A percentile compares a stretch with the other conserved stretches of the same genome.
Conservation (phyloP, 2,329 filamentous ascomycete species). For the Penicillium expansum region DNA sequence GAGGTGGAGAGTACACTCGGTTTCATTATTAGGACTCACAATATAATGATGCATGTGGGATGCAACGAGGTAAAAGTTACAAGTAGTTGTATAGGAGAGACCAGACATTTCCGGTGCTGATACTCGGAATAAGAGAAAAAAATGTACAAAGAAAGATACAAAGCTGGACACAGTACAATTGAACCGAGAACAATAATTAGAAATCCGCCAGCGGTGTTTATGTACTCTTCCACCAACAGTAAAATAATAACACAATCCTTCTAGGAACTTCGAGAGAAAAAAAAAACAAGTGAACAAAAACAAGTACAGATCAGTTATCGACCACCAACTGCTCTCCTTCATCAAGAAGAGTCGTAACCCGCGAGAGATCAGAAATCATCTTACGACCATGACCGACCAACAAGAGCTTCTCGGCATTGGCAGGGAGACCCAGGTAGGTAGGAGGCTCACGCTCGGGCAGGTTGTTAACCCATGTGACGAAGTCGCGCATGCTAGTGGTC, state of each 20-base stretch:
- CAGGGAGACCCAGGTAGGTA: constrained; percentile 87
- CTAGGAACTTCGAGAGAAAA: neutral
- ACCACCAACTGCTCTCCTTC: constrained; percentile 89
- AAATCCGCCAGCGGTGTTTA: constrained; percentile 13
- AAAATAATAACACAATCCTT: neutral
- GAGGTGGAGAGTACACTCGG: neutral
- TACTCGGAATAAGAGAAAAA: neutral
- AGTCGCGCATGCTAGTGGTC: constrained; percentile 79
- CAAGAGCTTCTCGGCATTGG: constrained; percentile 93
- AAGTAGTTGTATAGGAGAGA: constrained; percentile 6
- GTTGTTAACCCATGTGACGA: constrained; percentile 85
- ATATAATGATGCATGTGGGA: neutral
- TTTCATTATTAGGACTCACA: neutral
- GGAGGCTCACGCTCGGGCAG: constrained; percentile 94
- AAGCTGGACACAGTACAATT: constrained; percentile 11
- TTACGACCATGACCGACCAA: constrained; percentile 82
- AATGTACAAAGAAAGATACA: constrained; percentile 12
- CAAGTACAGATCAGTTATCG: constrained; percentile 47
- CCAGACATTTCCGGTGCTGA: neutral
- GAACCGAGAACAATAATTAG: constrained; percentile 4
- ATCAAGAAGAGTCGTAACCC: constrained; percentile 82
- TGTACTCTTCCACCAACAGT: neutral
- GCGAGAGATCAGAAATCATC: constrained; percentile 79
- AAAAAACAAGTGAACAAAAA: constrained; percentile 4
- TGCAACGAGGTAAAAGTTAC: neutral